Conservation (phyloP, 164 flowering plant species). For the Vitis rupestris region DNA sequence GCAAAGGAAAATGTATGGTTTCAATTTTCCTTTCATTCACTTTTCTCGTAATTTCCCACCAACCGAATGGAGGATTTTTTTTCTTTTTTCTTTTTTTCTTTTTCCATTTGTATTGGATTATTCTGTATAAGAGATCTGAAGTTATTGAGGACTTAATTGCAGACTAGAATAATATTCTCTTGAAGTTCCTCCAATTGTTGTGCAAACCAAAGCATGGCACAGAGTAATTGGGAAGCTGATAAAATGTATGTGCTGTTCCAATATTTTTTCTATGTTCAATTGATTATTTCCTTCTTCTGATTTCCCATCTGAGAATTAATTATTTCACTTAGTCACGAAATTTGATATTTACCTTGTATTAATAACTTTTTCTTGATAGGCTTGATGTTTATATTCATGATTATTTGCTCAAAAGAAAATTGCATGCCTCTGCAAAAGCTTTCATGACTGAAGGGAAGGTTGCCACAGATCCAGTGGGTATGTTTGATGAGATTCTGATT, state of each 20-base stretch:
- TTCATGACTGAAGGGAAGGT: slow-evolving; percentile 92
- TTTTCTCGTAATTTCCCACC: background rate
- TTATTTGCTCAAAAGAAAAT: slow-evolving; percentile 75
- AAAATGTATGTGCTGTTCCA: slow-evolving; percentile 43
- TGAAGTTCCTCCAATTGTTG: slow-evolving; percentile 2
- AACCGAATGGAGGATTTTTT: background rate
- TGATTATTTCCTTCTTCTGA: background rate
- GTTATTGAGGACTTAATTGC: slow-evolving; percentile 8
- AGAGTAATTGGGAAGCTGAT: slow-evolving; percentile 76
- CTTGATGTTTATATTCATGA: slow-evolving; percentile 93
- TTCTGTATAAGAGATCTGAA: slow-evolving; percentile 2
- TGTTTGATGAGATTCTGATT: background rate
- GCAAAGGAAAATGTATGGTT: background rate
- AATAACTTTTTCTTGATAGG: slow-evolving; percentile 34
- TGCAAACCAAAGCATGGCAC: slow-evolving; percentile 42
- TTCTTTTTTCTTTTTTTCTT: background rate
- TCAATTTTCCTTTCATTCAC: background rate
- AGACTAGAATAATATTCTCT: slow-evolving; percentile 13
- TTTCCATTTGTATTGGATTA: background rate
- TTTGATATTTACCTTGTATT: background rate
- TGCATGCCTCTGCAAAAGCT: slow-evolving; percentile 81
- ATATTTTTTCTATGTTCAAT: background rate
- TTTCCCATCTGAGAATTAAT: background rate
- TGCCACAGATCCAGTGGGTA: slow-evolving; percentile 91
- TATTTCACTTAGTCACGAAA: background rate